Percentiles rank a stretch among this genome's conserved stretches.
Evolutionary conservation across 495 filamentous ascomycete species (phyloP).

Genomic region (Aspergillus avenaceus): DNA sequence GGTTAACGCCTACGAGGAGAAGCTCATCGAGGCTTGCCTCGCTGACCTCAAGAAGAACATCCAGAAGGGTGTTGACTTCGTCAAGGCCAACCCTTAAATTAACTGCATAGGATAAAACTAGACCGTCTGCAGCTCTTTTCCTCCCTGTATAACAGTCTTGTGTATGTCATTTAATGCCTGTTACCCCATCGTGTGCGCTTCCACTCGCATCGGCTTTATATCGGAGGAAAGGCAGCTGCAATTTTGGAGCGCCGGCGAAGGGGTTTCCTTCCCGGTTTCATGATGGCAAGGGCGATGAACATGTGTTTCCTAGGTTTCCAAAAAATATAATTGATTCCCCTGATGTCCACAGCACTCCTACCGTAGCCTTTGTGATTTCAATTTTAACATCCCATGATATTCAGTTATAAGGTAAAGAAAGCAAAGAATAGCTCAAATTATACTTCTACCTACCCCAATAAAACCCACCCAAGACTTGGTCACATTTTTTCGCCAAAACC

Average conservation of each 20-base stretch:
- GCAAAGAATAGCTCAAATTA: too few species aligned
- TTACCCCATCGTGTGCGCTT: conserved; percentile 10
- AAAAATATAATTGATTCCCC: conserved; percentile 6
- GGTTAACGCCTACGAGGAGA: conserved; percentile 79
- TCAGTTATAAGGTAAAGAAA: too few species aligned
- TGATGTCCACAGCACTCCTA: not conserved
- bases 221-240: conserved; percentile 13
- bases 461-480: too few species aligned
- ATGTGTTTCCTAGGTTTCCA: not conserved
- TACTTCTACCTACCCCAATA: too few species aligned
- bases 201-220: conserved; percentile 13
- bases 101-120: conserved; percentile 15
- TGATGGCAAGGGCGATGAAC: conserved; percentile 2
- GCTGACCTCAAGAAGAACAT: conserved; percentile 88
- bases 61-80: conserved; percentile 68
- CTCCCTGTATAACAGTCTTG: conserved; percentile 28
- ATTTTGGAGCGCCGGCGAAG: not conserved
- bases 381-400: too few species aligned
- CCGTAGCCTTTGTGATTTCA: not conserved
- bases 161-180: conserved; percentile 8
- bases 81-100: conserved; percentile 64
- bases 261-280: not conserved
- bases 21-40: conserved; percentile 79
- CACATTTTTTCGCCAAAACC: not conserved
- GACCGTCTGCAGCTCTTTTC: conserved; percentile 19